These are phyloP conservation scores for Sarocladium kiliense DNA, from an alignment of 2,329 filamentous ascomycete genomes.

Conservation along the genomic window DNA sequence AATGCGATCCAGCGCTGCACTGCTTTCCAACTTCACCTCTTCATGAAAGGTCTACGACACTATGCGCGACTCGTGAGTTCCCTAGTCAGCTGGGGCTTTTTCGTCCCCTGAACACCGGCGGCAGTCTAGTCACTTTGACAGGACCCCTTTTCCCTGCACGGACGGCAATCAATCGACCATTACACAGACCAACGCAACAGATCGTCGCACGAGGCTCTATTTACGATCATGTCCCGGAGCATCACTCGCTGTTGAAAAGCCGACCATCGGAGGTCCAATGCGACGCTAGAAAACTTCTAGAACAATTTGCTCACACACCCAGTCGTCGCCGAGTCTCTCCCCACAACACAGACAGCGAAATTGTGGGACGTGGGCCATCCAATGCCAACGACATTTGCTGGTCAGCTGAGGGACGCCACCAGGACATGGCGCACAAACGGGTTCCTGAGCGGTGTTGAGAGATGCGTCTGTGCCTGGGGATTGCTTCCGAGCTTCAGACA, in stretches of 20 bases:
- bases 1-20: no score
- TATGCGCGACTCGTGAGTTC: neutral
- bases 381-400: constrained; percentile 2
- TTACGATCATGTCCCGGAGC: no score
- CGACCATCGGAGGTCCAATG: neutral
- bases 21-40: no score
- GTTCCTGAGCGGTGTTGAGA: neutral
- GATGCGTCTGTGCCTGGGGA: neutral
- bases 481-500: neutral
- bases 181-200: no score
- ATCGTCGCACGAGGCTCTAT: no score
- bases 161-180: no score
- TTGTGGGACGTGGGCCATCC: neutral
- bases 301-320: no score
- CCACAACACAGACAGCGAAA: neutral
- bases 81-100: neutral
- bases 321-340: no score
- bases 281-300: constrained; percentile 5
- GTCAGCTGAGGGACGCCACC: constrained; percentile 8
- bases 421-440: neutral
- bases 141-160: neutral
- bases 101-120: neutral
- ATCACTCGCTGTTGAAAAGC: neutral
- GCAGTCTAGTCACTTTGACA: neutral
- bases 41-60: no score